A percentile compares a stretch with the other conserved stretches of the same genome.
phyloP scores from a whole-genome alignment of 805 yeast species.

The Nakazawaea sp. region DNA sequence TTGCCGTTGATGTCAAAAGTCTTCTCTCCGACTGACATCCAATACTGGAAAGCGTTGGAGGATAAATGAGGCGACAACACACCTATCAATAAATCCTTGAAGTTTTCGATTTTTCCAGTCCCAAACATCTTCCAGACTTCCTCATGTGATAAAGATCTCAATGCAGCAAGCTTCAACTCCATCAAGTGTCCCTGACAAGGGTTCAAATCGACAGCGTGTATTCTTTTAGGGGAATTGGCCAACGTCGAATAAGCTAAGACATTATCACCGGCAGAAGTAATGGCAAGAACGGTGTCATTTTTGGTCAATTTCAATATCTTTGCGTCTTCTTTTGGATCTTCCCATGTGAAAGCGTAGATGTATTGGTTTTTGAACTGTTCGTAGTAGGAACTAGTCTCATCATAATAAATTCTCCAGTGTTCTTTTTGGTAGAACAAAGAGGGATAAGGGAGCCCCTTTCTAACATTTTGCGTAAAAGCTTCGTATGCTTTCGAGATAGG shows the following conservation, averaged over 20 bases:
- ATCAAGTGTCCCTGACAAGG: constrained; percentile 78
- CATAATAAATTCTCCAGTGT: constrained; percentile 75
- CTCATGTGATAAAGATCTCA: constrained; percentile 47
- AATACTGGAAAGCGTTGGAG: constrained; percentile 74
- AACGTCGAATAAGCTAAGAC: constrained; percentile 66
- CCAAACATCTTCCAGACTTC: constrained; percentile 77
- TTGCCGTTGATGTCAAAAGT: constrained; percentile 48
- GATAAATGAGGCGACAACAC: constrained; percentile 66
- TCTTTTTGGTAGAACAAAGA: constrained; percentile 74
- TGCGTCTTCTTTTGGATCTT: constrained; percentile 79
- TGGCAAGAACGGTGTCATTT: constrained; percentile 71
- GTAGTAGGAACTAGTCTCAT: constrained; percentile 60
- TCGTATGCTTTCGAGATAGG: constrained; percentile 66
- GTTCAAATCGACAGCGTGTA: constrained; percentile 81
- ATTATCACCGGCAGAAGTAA: constrained; percentile 85
- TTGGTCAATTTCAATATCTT: constrained; percentile 52
- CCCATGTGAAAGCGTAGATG: constrained; percentile 88
- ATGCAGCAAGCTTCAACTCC: constrained; percentile 71
- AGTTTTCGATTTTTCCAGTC: constrained; percentile 54
- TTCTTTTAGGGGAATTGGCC: constrained; percentile 65
- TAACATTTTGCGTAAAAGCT: constrained; percentile 59
- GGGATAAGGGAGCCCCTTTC: constrained; percentile 69
- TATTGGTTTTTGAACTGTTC: constrained; percentile 72
- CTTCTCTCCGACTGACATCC: constrained; percentile 58
- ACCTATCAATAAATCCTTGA: constrained; percentile 41